Evolutionary conservation across 345 rosid species (phyloP), one percentile per base, ranked within the genome.

Genomic region (Ceriops zippeliana): DNA sequence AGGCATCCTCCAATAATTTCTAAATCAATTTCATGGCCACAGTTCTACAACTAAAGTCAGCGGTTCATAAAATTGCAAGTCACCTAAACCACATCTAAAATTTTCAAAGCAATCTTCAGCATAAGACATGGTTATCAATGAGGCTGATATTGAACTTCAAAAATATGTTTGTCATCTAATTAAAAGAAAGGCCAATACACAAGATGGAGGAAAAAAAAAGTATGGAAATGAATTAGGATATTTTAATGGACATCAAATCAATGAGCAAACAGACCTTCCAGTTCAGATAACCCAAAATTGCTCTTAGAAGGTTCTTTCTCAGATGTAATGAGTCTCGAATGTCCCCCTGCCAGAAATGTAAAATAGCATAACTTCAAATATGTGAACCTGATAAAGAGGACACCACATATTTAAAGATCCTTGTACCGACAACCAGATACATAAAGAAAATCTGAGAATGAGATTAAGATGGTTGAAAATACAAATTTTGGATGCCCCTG

Each of bases 321-420:
- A 85, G 86, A 82, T 88, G 89, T 74, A 91, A 77, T 74, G 82
- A 84, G 72, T 89, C 97, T 70, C 72, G 89, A 70, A 83, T 78
- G 74, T 89, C 86, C 73, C 90, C 97, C 97, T 93, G 85, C 77
- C 86, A 49, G 74, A 61, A 65, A 46, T 37, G 47, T 64, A 60
- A 38, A 60, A 59, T 66, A 60, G 27, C 34, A 72, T 49, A 35
- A 47, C 35, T 28, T 32, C 19, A 56, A 35, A 22, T 15, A 57
- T 52, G 61, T 15, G 22, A 28, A 53, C 13, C 21, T 31, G 28
- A 11, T 30, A 42, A n/a, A 51, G 34, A 19, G 17, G 5, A 42
- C 13, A 42, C 49, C 49, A 38, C 2, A 19, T 42, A 11, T 42
- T 13, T 42, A 58, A 68, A 46, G 10, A 8, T 56, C 59, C 17